Evolutionary conservation across 768 basidiomycete species (phyloP), one percentile per base, ranked within the genome.

Genomic region (Termitomyces sp.): DNA sequence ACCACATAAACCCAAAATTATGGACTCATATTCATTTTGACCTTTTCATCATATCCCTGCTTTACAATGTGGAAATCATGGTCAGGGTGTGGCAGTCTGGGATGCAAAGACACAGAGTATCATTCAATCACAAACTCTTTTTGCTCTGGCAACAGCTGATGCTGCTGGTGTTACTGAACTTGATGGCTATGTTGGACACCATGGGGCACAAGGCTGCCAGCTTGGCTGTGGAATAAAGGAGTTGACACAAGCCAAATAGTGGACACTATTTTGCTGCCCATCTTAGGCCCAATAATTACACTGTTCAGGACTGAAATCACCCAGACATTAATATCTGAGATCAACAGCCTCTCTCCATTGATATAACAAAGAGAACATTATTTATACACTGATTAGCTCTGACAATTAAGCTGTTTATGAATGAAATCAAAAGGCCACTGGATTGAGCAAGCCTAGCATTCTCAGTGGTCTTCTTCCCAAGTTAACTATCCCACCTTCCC

Each of bases 11-110:
- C 38, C 34, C 4, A 34, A 34, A 34, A 8, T 8, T 8, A 34
- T 34, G 34, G 34, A 34, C 34, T 34, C 34, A 38, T 38, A 38
- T 38, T 9, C 38, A 5, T 11, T 38, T 38, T 38, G 38, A 11
- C 38, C 38, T 38, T 38, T 59, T 29, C 17, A 59, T 32, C 58
- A 59, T 17, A 9, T 59, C 5, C 36, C 58, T 17, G 49, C 58
- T 25, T 34, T 59, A 31, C 49, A 59, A 34, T n/a, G 25, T 42
- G 59, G 54, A 25, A 56, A 56, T 43, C 29, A 25, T 34, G 56
- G 61, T 31, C 5, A 51, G 32, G 49, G 49, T 31, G 29, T 51
- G 3, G 32, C 32, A 15, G 25, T 51, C 14, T 51, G 49, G 29
- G 25, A 51, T 34, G 32, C 32, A 29, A 15, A 34, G 5, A 10